These are phyloP conservation scores for Linnemannia hyalina DNA, from an alignment of 192 early-diverging fungal species.

Conservation along the genomic window DNA sequence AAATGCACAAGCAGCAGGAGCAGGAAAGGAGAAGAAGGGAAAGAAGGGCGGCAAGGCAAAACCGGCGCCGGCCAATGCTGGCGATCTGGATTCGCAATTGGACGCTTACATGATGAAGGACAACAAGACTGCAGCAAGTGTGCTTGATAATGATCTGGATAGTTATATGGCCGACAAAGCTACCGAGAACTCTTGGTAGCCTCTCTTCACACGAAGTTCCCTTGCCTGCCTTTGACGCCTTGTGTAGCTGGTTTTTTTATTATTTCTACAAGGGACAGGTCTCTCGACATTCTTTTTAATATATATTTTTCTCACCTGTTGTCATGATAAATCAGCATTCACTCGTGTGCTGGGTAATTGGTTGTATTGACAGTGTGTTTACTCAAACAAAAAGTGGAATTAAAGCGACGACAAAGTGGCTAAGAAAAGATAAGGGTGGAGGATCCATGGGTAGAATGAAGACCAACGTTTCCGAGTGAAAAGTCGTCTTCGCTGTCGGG, in stretches of 20 bases:
- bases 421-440: background rate
- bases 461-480: background rate
- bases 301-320: background rate
- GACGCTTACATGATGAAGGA: constrained; percentile 55
- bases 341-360: too few species aligned
- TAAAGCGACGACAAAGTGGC: background rate
- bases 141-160: constrained; percentile 57
- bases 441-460: background rate
- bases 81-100: constrained; percentile 48
- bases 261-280: too few species aligned
- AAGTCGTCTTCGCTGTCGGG: background rate
- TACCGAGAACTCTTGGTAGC: constrained; percentile 21
- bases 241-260: background rate
- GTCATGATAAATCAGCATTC: constrained; percentile 17
- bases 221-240: background rate
- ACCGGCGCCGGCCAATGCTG: constrained; percentile 12
- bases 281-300: too few species aligned
- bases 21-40: background rate
- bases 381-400: background rate
- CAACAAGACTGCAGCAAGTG: constrained; percentile 33
- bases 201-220: too few species aligned
- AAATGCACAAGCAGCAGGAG: background rate
- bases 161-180: constrained; percentile 54
- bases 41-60: constrained; percentile 14
- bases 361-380: background rate